A percentile compares a stretch with the other conserved stretches of the same genome.
These are phyloP conservation scores for Cystofilobasidium capitatum DNA, from an alignment of 768 basidiomycete genomes.

Conservation along the genomic window DNA sequence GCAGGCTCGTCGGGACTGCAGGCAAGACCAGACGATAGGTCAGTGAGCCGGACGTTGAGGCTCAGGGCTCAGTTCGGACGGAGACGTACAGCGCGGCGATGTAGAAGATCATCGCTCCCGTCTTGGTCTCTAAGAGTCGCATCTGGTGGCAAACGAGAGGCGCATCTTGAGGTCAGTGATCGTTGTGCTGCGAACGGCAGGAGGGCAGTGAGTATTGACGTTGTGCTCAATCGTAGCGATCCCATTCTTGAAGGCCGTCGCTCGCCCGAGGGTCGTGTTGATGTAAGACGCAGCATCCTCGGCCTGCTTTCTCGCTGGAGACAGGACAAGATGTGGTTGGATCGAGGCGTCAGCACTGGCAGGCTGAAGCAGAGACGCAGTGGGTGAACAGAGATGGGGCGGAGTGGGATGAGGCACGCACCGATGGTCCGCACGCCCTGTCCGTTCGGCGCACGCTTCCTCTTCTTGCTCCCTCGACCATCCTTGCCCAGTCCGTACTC, in stretches of 20 bases:
- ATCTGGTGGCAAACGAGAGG: background rate
- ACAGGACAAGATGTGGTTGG: background rate
- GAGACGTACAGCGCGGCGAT: background rate
- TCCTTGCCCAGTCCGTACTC: background rate
- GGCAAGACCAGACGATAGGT: background rate
- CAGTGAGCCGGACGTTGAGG: too few relatives aligned
- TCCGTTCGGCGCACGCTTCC: constrained; percentile 2
- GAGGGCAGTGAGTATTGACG: background rate
- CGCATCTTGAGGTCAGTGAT: background rate
- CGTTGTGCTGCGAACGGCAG: background rate
- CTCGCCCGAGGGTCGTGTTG: background rate
- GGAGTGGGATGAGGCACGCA: background rate
- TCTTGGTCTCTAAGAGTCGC: background rate
- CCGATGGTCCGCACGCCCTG: constrained; percentile 1
- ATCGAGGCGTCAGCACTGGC: background rate
- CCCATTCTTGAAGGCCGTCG: constrained; percentile 4
- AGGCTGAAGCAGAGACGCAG: background rate
- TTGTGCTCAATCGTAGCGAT: constrained; percentile 9
- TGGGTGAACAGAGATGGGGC: background rate
- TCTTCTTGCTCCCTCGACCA: constrained; percentile 1
- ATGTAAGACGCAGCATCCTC: background rate
- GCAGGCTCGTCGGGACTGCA: background rate
- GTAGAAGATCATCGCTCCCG: constrained; percentile 5
- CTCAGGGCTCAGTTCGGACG: background rate
- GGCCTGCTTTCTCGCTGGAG: background rate